Evolutionary conservation across 768 basidiomycete genomes (phyloP).

Genomic region (Suillus luteus): DNA sequence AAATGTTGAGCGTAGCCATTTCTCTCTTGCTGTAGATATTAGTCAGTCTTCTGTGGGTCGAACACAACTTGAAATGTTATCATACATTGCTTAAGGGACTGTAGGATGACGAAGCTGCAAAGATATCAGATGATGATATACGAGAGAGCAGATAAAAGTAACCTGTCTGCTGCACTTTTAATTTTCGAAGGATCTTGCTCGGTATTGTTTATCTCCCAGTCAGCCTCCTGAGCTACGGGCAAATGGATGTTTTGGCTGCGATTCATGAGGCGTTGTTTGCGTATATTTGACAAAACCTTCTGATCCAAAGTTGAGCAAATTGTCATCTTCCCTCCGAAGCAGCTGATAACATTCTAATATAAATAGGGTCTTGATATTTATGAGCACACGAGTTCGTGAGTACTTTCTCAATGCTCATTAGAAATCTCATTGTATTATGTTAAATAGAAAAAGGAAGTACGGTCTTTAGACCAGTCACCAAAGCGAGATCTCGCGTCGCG

Average conservation of each 20-base stretch:
- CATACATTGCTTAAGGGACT: slow-evolving; percentile 72
- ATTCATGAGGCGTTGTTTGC: slow-evolving; percentile 26
- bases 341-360: slow-evolving; percentile 1
- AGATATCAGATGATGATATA: slow-evolving; percentile 13
- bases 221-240: slow-evolving; percentile 57
- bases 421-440: slow-evolving; percentile 12
- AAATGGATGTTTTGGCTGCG: slow-evolving; percentile 38
- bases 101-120: slow-evolving; percentile 58
- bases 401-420: slow-evolving; percentile 24
- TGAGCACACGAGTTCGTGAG: slow-evolving; percentile 63
- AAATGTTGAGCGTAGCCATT: slow-evolving; percentile 66
- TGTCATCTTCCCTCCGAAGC: slow-evolving; percentile 2
- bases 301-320: slow-evolving; percentile 5
- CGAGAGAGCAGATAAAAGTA: background rate
- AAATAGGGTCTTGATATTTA: slow-evolving; percentile 16
- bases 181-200: slow-evolving; percentile 44
- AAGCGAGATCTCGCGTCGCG: slow-evolving; percentile 48
- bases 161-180: slow-evolving; percentile 63
- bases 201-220: slow-evolving; percentile 57
- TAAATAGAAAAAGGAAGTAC: slow-evolving; percentile 68
- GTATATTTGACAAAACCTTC: slow-evolving; percentile 24
- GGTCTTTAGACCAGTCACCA: slow-evolving; percentile 68
- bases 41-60: slow-evolving; percentile 19
- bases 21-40: slow-evolving; percentile 58
- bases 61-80: slow-evolving; percentile 16